Conservation (phyloP, 2,329 filamentous ascomycete genomes). For the Anisogramma anomala region DNA sequence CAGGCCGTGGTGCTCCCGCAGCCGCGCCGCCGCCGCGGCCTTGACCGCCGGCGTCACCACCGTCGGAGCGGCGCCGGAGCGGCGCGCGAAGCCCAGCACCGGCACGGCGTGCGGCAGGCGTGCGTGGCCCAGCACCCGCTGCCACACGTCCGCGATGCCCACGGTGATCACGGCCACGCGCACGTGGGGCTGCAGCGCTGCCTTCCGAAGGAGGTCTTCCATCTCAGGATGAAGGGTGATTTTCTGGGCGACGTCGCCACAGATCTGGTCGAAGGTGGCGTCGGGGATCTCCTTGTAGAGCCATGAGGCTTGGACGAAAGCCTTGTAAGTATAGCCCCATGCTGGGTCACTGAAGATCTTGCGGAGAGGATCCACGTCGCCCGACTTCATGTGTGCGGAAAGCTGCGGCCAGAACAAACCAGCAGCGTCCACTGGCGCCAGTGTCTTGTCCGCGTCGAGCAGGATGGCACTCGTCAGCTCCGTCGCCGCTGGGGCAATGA, state of each 20-base stretch:
- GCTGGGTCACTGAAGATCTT: conserved; percentile 34
- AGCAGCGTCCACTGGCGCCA: conserved; percentile 39
- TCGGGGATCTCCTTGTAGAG: conserved; percentile 37
- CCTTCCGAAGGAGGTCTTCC: conserved; percentile 27
- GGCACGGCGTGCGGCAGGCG: conserved; percentile 30
- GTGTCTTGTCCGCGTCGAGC: conserved; percentile 47
- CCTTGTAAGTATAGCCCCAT: conserved; percentile 36
- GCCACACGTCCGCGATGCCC: conserved; percentile 43
- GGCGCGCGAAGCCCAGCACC: conserved; percentile 41
- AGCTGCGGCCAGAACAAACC: conserved; percentile 35
- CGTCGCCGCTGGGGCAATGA: conserved; percentile 17
- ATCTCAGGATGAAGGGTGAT: conserved; percentile 38
- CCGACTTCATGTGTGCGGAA: background rate
- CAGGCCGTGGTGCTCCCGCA: too few species aligned
- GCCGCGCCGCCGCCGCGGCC: too few species aligned
- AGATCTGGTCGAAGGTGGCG: conserved; percentile 32
- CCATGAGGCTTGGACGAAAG: conserved; percentile 43
- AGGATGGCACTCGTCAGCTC: conserved; percentile 36
- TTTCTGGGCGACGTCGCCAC: conserved; percentile 29
- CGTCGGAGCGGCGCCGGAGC: too few species aligned
- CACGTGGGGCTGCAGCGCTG: conserved; percentile 25
- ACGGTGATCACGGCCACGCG: conserved; percentile 42
- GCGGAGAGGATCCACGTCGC: conserved; percentile 24
- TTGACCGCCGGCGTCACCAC: too few species aligned
- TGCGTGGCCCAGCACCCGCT: conserved; percentile 35